Conservation (phyloP, 306 rosid species). For the Astragalus glycyphyllos region DNA sequence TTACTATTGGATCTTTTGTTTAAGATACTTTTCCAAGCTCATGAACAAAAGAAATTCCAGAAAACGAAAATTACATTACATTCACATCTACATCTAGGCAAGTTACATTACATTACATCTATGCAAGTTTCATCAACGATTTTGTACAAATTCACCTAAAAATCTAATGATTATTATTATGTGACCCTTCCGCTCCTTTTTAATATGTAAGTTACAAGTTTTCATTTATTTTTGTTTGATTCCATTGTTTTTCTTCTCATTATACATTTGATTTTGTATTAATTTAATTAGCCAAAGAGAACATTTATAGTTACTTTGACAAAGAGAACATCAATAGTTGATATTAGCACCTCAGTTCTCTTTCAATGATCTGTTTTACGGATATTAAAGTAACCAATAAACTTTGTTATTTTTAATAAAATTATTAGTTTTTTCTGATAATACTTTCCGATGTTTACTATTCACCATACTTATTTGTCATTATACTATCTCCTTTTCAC, state of each 20-base stretch:
- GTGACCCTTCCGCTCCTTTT: neutral
- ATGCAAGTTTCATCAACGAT: neutral
- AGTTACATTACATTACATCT: too few species aligned
- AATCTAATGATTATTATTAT: too few species aligned
- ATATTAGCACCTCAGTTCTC: too few species aligned
- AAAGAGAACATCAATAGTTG: neutral
- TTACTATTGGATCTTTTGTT: slow-evolving; percentile 4
- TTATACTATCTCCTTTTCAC: too few species aligned
- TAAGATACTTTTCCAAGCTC: neutral
- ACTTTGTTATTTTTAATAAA: too few species aligned
- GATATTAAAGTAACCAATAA: too few species aligned
- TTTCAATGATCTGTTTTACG: too few species aligned
- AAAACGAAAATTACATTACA: neutral
- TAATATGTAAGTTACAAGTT: neutral
- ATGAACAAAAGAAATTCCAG: neutral
- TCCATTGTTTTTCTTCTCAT: neutral
- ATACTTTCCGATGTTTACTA: too few species aligned
- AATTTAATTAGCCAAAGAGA: neutral
- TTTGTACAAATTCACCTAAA: neutral
- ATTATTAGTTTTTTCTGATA: too few species aligned
- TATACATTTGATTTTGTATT: neutral
- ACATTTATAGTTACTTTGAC: neutral
- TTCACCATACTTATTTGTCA: too few species aligned
- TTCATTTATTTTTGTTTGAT: neutral
- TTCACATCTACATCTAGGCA: neutral